Base-by-base conservation (phyloP, 1,284 basidiomycete genomes). In the Pseudozyma pruni region DNA sequence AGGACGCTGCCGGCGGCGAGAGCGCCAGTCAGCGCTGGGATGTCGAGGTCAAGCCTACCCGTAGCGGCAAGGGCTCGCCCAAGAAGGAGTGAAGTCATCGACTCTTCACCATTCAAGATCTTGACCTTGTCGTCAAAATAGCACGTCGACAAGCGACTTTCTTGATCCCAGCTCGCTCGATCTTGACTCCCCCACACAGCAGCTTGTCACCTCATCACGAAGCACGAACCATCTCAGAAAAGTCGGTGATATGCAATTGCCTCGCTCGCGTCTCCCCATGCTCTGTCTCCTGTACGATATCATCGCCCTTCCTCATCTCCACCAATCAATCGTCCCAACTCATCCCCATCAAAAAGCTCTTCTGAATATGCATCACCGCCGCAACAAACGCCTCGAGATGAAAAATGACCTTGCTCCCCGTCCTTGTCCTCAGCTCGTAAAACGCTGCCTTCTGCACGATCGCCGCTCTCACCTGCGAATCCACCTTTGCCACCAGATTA, bases 401-500 rank as follows among this genome's bases (percentile, higher is more conserved):
- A 53, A 82, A 81, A 44, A 79, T 81, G 23, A 74, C 69, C 53
- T 81, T 81, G 45, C 54, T 66, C 1, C 80, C 80, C 4, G 74
- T 72, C n/a, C 76, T 54, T 10, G 68, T 72, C 7, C 80, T 70
- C 16, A 80, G 53, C 40, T 81, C 78, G 83, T 97, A 98, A 78
- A 96, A 89, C 11, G 96, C 93, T 3, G 95, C 93, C 55, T 80
- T 80, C 38, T 81, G 68, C 2, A 81, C 74, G 46, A 82, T 76
- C 10, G 58, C 40, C 13, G 63, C 39, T 6, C 66, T 67, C 8
- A 82, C 63, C 39, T 62, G 46, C 31, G 68, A 93, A 82, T 96
- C 93, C 31, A 96, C 92, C 63, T 89, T 88, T 41, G 91, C 89
- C 16, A 95, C 89, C 13, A 98, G 86, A 13, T 89, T 87, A 54